These are phyloP conservation scores for Boletus rufocinnamomeus DNA, from an alignment of 768 basidiomycete species.

Conservation along the genomic window DNA sequence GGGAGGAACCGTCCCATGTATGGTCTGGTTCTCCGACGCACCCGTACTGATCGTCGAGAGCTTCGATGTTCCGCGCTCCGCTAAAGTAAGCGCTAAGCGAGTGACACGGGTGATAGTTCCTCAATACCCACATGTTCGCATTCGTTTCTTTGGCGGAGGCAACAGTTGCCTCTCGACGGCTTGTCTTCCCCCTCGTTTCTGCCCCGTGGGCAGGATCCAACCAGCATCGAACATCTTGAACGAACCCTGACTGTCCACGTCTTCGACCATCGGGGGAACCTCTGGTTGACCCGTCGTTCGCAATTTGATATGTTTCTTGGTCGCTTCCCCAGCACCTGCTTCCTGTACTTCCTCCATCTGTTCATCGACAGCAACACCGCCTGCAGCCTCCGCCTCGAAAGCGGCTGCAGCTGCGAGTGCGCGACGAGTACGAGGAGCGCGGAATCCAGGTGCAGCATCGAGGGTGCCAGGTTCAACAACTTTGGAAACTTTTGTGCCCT, in stretches of 20 bases:
- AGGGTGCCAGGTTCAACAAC: conserved; percentile 26
- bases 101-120: neutral
- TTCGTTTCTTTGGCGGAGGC: conserved; percentile 58
- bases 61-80: conserved; percentile 42
- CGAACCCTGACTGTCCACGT: conserved; percentile 68
- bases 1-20: conserved; percentile 26
- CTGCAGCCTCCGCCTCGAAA: conserved; percentile 43
- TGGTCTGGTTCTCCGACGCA: conserved; percentile 47
- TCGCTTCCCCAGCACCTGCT: conserved; percentile 12
- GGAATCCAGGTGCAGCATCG: conserved; percentile 47
- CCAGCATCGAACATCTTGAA: conserved; percentile 85
- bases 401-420: conserved; percentile 44
- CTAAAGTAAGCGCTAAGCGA: neutral
- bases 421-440: conserved; percentile 51
- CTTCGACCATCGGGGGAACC: conserved; percentile 61
- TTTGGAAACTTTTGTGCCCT: conserved; percentile 30
- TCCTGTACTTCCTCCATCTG: conserved; percentile 8
- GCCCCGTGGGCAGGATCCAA: conserved; percentile 82
- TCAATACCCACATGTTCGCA: conserved; percentile 43
- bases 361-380: conserved; percentile 14
- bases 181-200: conserved; percentile 61
- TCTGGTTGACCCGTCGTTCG: conserved; percentile 35
- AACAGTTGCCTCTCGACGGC: conserved; percentile 45
- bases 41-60: conserved; percentile 50
- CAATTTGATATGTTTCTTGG: conserved; percentile 32